Evolutionary conservation across 768 basidiomycete species (phyloP), one percentile per base, ranked within the genome.

Genomic region (Panellus pusillus): DNA sequence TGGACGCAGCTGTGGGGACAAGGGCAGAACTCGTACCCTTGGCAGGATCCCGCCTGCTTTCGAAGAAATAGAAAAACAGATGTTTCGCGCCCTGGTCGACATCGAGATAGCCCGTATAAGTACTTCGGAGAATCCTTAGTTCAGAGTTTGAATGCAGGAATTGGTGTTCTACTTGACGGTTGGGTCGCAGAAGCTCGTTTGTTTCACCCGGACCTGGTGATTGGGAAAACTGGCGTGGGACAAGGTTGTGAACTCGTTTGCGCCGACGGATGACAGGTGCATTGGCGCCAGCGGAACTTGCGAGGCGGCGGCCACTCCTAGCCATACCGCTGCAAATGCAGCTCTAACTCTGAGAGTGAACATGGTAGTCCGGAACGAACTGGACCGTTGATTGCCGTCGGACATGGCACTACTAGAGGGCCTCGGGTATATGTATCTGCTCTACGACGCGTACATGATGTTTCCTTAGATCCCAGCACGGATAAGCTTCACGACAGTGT

Each of bases 51-150:
- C 74, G 74, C 55, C 88, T 71, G 57, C 81, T 84, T 68, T 89
- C 85, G 66, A 89, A 89, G 70, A 89, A 89, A 68, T 87, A 87
- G 71, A 89, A 88, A 68, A 84, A 85, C 40, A 86, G 50, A 58
- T 85, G 84, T 49, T 83, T 79, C 19, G 83, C 81, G 46, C 84
- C 83, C 18, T 68, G 68, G 50, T 75, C 72, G 14, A 75, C 71
- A 53, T 75, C 73, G 15, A 74, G 68, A 54, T 74, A 75, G 9
- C 74, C 72, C 28, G 72, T 73, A 48, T 71, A 76, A 15, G 69
- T 69, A 44, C 74, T 75, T 50, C n/a, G 20, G n/a, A 35, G 11
- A 14, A 14, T 9, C 32, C 14, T 35, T 7, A 35, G 39, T 37
- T 57, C 27, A 36, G 45, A 52, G 24, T 18, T 40, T n/a, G 27